phyloP scores from a whole-genome alignment of 208 protist species.

The Acanthamoeba polyphaga region DNA sequence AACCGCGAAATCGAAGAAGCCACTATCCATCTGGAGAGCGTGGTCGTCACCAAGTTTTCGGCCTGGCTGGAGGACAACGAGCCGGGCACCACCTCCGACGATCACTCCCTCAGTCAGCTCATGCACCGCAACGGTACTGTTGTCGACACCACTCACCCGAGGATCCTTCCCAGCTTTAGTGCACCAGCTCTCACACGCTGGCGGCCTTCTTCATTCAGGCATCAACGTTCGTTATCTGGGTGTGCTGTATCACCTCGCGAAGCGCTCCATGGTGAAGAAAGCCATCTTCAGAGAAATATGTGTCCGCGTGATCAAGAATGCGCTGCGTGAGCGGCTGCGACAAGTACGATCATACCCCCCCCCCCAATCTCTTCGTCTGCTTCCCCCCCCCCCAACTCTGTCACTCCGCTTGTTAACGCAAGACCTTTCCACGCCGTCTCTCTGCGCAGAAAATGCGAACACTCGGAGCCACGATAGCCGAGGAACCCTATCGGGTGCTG shows the following conservation, averaged over 20 bases:
- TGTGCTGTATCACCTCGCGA: constrained; percentile 52
- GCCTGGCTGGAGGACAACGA: constrained; percentile 61
- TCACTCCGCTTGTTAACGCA: background rate
- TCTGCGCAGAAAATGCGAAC: constrained; percentile 24
- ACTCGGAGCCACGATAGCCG: constrained; percentile 33
- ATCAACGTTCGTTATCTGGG: constrained; percentile 74
- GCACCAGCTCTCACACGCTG: too few species aligned
- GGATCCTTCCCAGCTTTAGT: too few species aligned
- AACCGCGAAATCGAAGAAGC: constrained; percentile 64
- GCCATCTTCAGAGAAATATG: constrained; percentile 46
- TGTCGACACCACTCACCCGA: background rate
- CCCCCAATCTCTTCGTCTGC: background rate
- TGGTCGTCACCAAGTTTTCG: constrained; percentile 34
- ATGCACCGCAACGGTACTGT: constrained; percentile 54
- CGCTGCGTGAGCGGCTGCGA: constrained; percentile 1
- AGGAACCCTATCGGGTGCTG: constrained; percentile 45
- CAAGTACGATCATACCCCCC: background rate
- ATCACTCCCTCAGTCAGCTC: constrained; percentile 60
- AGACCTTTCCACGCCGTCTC: too few species aligned
- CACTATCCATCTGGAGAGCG: constrained; percentile 16
- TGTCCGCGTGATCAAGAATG: constrained; percentile 65
- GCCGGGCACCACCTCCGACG: constrained; percentile 23
- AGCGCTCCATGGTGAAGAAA: constrained; percentile 17
- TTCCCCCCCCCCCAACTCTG: background rate
- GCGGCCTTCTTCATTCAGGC: background rate